phyloP scores from a whole-genome alignment of 169 alveolate species.

The Plasmodium vinckei region DNA sequence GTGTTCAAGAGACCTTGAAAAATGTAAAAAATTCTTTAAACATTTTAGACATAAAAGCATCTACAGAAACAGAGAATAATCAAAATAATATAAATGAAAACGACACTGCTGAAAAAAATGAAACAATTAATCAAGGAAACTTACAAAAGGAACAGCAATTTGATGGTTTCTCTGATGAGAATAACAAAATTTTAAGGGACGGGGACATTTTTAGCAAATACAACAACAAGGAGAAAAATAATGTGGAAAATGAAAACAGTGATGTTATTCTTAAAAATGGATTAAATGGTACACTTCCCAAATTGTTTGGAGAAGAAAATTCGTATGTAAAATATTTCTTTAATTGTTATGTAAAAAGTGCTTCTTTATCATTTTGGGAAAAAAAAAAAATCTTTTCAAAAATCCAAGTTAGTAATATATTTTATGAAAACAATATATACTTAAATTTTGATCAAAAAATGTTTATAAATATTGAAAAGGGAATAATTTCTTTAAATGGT shows the following conservation, averaged over 20 bases:
- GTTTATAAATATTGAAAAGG: slow-evolving; percentile 74
- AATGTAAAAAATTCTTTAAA: slow-evolving; percentile 77
- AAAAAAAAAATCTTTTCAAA: slow-evolving; percentile 61
- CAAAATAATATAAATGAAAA: not conserved
- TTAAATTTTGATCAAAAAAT: slow-evolving; percentile 69
- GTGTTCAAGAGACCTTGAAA: slow-evolving; percentile 81
- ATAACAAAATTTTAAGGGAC: not conserved
- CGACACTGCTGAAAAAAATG: not conserved
- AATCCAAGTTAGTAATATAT: slow-evolving; percentile 74
- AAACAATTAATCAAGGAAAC: not conserved
- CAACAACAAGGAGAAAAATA: not conserved
- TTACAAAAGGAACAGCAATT: slow-evolving; percentile 11
- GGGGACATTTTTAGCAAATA: not conserved
- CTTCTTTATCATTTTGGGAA: slow-evolving; percentile 74
- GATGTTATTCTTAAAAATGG: slow-evolving; percentile 47
- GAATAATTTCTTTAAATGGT: slow-evolving; percentile 62
- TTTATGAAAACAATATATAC: slow-evolving; percentile 66
- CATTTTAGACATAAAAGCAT: slow-evolving; percentile 56
- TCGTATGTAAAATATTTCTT: slow-evolving; percentile 78
- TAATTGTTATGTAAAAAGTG: slow-evolving; percentile 76
- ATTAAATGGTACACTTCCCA: slow-evolving; percentile 18
- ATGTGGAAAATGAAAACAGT: not conserved
- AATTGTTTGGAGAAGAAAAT: slow-evolving; percentile 68
- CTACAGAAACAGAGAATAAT: slow-evolving; percentile 2
- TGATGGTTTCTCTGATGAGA: not conserved